These are phyloP conservation scores for Cryphonectria nitschkei DNA, from an alignment of 2,329 filamentous ascomycete genomes.

Conservation along the genomic window DNA sequence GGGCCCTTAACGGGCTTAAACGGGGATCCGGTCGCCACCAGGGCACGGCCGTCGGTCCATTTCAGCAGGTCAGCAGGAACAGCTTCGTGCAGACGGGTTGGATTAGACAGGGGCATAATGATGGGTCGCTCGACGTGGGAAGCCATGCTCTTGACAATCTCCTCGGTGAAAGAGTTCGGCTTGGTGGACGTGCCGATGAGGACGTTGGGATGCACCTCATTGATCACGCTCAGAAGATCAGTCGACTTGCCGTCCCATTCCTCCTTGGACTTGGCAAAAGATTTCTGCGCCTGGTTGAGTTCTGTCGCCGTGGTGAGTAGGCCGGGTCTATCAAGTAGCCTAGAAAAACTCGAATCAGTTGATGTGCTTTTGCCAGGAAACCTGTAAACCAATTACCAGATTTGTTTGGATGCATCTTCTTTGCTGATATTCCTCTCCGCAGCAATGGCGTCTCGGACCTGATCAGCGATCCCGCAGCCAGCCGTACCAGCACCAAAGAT, in stretches of 20 bases:
- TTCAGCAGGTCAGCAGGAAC: slow-evolving; percentile 73
- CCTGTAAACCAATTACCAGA: slow-evolving; percentile 60
- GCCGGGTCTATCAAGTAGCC: slow-evolving; percentile 81
- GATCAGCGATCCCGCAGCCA: slow-evolving; percentile 83
- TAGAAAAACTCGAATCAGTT: slow-evolving; percentile 36
- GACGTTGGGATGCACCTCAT: slow-evolving; percentile 75
- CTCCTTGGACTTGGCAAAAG: slow-evolving; percentile 65
- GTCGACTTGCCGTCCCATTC: slow-evolving; percentile 65
- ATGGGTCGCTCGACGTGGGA: slow-evolving; percentile 73
- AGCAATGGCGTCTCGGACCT: slow-evolving; percentile 78
- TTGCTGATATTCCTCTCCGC: slow-evolving; percentile 67
- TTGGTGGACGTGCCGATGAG: slow-evolving; percentile 84
- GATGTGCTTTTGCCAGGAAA: not conserved
- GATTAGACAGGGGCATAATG: slow-evolving; percentile 82
- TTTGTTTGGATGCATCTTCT: slow-evolving; percentile 77
- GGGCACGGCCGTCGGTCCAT: slow-evolving; percentile 78
- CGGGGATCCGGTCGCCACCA: slow-evolving; percentile 83
- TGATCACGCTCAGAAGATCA: slow-evolving; percentile 68
- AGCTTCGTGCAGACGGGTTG: slow-evolving; percentile 82
- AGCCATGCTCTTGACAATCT: slow-evolving; percentile 76
- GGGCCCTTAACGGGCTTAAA: slow-evolving; percentile 72
- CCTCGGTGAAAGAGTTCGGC: slow-evolving; percentile 74
- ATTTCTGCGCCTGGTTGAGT: slow-evolving; percentile 62
- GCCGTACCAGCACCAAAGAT: slow-evolving; percentile 83
- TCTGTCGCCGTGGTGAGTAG: slow-evolving; percentile 65